A percentile compares a stretch with the other conserved stretches of the same genome.
Conservation (phyloP, 192 early-diverging fungal genomes). For the Oehlia diaphana region DNA sequence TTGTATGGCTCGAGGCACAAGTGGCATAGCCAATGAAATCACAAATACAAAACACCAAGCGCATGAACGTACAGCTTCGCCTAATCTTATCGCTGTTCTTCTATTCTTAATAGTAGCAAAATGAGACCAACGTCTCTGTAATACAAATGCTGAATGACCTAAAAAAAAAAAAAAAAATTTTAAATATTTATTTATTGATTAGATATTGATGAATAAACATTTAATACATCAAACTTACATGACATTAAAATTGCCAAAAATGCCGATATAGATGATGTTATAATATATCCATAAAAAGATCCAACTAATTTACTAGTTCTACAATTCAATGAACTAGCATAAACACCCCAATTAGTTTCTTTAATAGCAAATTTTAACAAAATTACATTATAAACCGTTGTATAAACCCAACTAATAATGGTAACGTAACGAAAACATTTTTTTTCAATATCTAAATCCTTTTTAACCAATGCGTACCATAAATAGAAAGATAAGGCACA, state of each 20-base stretch:
- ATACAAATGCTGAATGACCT: background rate
- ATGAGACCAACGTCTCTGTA: background rate
- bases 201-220: too few relatives aligned
- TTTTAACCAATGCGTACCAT: constrained; percentile 4
- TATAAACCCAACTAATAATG: background rate
- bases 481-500: constrained; percentile 2
- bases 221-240: background rate
- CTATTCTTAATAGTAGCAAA: background rate
- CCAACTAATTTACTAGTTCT: background rate
- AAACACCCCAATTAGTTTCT: background rate
- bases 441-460: background rate
- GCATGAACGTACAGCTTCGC: background rate
- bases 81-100: constrained; percentile 9
- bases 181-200: too few relatives aligned
- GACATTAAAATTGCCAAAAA: background rate
- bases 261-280: background rate
- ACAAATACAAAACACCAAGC: background rate
- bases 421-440: background rate
- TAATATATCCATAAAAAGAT: background rate
- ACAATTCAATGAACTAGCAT: background rate
- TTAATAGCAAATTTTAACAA: background rate
- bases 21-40: background rate
- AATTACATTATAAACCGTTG: background rate
- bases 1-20: background rate
- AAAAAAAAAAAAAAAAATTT: background rate